phyloP scores from a whole-genome alignment of 805 yeast genomes.

The Monosporozyma aquatica region DNA sequence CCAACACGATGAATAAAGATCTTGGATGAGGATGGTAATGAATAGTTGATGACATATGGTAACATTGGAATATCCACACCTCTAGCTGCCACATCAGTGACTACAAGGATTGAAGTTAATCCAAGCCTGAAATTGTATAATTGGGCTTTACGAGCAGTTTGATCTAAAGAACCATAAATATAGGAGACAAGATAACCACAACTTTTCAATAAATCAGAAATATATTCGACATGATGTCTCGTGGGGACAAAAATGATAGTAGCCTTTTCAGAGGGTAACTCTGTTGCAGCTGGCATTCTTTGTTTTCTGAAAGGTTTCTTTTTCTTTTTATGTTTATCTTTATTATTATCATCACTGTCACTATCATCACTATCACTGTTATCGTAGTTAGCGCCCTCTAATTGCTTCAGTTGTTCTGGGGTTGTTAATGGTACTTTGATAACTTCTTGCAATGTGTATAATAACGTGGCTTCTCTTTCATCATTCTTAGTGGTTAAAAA shows the following conservation, averaged over 20 bases:
- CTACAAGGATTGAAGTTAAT: conserved; percentile 76
- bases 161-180: conserved; percentile 91
- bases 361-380: conserved; percentile 44
- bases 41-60: conserved; percentile 87
- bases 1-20: conserved; percentile 96
- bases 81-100: conserved; percentile 97
- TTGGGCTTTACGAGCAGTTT: conserved; percentile 87
- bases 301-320: conserved; percentile 39
- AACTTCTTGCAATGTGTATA: conserved; percentile 69
- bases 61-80: conserved; percentile 97
- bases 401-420: conserved; percentile 50
- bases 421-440: conserved; percentile 79
- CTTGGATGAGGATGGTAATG: conserved; percentile 86
- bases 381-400: conserved; percentile 40
- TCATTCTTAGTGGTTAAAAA: conserved; percentile 70
- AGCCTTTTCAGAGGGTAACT: conserved; percentile 73
- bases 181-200: conserved; percentile 83
- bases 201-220: conserved; percentile 56
- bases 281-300: conserved; percentile 69
- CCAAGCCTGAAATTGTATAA: conserved; percentile 79
- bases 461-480: conserved; percentile 83
- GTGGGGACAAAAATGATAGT: conserved; percentile 95
- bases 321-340: conserved; percentile 23
- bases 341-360: conserved; percentile 21
- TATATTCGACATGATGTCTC: conserved; percentile 93